Percentiles rank a stretch among this genome's conserved stretches.
These are phyloP conservation scores for Grosmannia clavigera DNA, from an alignment of 2,329 filamentous ascomycete species.

Conservation along the genomic window DNA sequence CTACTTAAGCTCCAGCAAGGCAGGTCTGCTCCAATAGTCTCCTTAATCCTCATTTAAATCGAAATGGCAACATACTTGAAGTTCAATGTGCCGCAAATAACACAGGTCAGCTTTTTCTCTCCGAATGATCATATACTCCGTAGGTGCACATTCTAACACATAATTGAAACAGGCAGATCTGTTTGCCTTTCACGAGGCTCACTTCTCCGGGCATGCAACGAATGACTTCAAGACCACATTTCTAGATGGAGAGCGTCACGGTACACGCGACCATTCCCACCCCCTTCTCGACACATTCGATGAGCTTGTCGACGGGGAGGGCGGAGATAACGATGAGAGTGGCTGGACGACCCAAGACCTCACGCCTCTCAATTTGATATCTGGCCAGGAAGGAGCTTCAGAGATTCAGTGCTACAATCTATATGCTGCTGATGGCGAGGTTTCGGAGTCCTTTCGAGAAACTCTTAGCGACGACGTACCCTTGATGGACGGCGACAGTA, in stretches of 20 bases:
- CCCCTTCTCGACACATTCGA: neutral
- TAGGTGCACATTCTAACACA: neutral
- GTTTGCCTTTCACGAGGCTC: slow-evolving; percentile 41
- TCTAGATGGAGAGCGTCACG: slow-evolving; percentile 3
- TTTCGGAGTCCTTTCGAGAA: neutral
- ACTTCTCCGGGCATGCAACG: slow-evolving; percentile 41
- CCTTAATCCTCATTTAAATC: neutral
- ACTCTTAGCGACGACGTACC: neutral
- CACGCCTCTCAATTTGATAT: neutral
- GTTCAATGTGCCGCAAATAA: slow-evolving; percentile 21
- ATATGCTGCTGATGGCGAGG: neutral
- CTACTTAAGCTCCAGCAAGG: neutral
- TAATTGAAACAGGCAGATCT: slow-evolving; percentile 40
- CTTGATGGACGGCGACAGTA: neutral
- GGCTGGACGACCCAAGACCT: neutral
- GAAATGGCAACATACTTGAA: slow-evolving; percentile 1
- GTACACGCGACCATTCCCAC: neutral
- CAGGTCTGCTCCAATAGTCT: neutral
- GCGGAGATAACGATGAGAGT: neutral
- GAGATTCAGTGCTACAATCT: neutral
- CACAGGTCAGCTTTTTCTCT: slow-evolving; percentile 20
- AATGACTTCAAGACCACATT: slow-evolving; percentile 35
- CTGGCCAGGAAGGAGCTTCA: neutral
- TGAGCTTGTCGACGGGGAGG: neutral
- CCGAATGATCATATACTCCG: too few species aligned